Evolutionary conservation across 495 filamentous ascomycete genomes (phyloP).

Genomic region (Tuber melanosporum): DNA sequence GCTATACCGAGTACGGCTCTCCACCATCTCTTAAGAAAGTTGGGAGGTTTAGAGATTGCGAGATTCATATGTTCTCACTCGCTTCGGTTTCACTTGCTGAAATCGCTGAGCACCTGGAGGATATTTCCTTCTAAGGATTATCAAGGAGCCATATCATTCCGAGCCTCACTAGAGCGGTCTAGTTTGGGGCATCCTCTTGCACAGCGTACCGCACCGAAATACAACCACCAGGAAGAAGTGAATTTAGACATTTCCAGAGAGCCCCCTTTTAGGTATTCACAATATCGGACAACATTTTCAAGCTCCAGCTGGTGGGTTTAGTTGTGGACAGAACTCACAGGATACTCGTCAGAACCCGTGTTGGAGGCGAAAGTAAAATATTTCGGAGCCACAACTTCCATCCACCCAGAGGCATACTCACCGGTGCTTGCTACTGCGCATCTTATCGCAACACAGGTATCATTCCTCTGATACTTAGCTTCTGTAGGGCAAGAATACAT

Average conservation of each 20-base stretch:
- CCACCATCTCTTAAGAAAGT: not conserved
- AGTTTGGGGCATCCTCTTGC: not conserved
- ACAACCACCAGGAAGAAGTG: not conserved
- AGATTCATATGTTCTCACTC: not conserved
- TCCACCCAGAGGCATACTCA: not conserved
- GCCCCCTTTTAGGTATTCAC: not conserved
- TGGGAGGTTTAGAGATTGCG: not conserved
- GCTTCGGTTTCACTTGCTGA: not conserved
- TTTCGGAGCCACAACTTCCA: not conserved
- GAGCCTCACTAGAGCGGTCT: not conserved
- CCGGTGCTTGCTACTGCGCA: not conserved
- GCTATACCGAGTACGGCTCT: not conserved
- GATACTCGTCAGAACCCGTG: not conserved
- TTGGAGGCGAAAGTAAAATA: not conserved
- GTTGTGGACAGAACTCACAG: not conserved
- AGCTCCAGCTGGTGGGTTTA: not conserved
- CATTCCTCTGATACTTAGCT: not conserved
- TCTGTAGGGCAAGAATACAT: not conserved
- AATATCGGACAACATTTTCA: not conserved
- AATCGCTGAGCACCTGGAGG: not conserved
- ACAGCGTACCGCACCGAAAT: not conserved
- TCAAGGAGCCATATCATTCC: not conserved
- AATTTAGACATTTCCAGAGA: not conserved
- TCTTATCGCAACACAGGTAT: not conserved
- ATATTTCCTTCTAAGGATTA: not conserved